phyloP scores from a whole-genome alignment of 192 early-diverging fungal genomes.

The Rhizophagus sp. region DNA sequence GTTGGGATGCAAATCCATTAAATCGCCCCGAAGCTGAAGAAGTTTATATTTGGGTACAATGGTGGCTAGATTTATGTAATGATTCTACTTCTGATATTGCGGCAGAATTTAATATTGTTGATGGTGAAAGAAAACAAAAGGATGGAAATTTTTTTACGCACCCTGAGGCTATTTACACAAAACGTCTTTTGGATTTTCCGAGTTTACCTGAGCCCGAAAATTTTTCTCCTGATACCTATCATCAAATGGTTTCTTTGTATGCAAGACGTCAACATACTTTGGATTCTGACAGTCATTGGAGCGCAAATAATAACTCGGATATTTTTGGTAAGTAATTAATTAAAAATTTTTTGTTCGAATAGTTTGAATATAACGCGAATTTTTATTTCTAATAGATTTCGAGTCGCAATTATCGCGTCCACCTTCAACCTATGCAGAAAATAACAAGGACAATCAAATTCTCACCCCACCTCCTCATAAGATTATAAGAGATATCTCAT shows the following conservation, averaged over 20 bases:
- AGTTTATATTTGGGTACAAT: slow-evolving; percentile 3
- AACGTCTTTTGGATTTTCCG: slow-evolving; percentile 3
- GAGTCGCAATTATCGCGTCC: background rate
- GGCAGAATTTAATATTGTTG: slow-evolving; percentile 5
- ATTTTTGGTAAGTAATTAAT: background rate
- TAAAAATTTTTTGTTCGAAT: background rate
- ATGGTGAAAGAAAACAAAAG: background rate
- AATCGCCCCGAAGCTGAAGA: slow-evolving; percentile 27
- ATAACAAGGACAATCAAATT: background rate
- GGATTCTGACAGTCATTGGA: background rate
- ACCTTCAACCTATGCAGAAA: background rate
- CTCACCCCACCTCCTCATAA: background rate
- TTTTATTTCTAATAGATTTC: background rate
- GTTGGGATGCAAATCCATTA: slow-evolving; percentile 22
- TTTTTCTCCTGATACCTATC: slow-evolving; percentile 9
- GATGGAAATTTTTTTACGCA: slow-evolving; percentile 7
- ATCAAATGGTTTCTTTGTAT: slow-evolving; percentile 1
- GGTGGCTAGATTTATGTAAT: slow-evolving; percentile 24
- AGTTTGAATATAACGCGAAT: too few species aligned
- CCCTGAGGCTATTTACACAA: slow-evolving; percentile 17
- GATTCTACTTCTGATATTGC: slow-evolving; percentile 5
- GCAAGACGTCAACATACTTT: background rate
- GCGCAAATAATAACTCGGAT: background rate
- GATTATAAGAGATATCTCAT: background rate
- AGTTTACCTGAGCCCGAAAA: slow-evolving; percentile 12